Evolutionary conservation across 2,329 filamentous ascomycete species (phyloP).

Genomic region (Hypomyces perniciosus): DNA sequence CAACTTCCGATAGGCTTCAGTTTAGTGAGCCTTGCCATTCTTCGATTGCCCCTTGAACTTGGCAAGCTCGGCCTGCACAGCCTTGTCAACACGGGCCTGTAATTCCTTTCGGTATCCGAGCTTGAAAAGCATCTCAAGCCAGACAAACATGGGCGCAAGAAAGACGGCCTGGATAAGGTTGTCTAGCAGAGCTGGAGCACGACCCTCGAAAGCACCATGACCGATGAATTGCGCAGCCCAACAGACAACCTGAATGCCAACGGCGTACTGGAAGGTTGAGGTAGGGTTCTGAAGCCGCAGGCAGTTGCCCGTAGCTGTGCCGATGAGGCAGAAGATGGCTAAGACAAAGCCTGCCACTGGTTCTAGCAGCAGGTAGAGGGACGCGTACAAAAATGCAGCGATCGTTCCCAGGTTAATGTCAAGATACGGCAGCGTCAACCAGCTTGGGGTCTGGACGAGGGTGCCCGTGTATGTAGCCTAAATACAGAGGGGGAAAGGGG

Average conservation of each 20-base stretch:
- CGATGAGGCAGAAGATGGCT: constrained; percentile 67
- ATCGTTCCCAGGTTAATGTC: constrained; percentile 62
- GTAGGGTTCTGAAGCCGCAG: constrained; percentile 54
- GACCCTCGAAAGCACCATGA: constrained; percentile 81
- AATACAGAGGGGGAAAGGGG: constrained; percentile 7
- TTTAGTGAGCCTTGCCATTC: constrained; percentile 46
- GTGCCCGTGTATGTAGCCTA: constrained; percentile 58
- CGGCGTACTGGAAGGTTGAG: constrained; percentile 49
- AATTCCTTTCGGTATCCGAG: constrained; percentile 87
- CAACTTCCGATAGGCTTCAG: background rate
- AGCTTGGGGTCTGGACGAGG: constrained; percentile 59
- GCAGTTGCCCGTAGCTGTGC: constrained; percentile 70
- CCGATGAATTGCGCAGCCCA: constrained; percentile 92
- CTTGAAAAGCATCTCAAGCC: constrained; percentile 88
- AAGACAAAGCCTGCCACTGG: constrained; percentile 81
- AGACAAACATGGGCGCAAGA: constrained; percentile 92
- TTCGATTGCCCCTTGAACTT: constrained; percentile 61
- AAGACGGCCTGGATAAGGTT: constrained; percentile 90
- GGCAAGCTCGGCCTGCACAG: constrained; percentile 67
- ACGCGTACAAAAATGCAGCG: constrained; percentile 60
- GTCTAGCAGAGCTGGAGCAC: constrained; percentile 83
- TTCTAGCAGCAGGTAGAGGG: constrained; percentile 85
- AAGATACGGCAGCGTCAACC: constrained; percentile 61
- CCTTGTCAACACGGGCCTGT: constrained; percentile 71
- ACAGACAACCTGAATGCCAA: constrained; percentile 62